A percentile compares a stretch with the other conserved stretches of the same genome.
Conservation (phyloP, 495 filamentous ascomycete species). For the Penicillium dipodomyicola region DNA sequence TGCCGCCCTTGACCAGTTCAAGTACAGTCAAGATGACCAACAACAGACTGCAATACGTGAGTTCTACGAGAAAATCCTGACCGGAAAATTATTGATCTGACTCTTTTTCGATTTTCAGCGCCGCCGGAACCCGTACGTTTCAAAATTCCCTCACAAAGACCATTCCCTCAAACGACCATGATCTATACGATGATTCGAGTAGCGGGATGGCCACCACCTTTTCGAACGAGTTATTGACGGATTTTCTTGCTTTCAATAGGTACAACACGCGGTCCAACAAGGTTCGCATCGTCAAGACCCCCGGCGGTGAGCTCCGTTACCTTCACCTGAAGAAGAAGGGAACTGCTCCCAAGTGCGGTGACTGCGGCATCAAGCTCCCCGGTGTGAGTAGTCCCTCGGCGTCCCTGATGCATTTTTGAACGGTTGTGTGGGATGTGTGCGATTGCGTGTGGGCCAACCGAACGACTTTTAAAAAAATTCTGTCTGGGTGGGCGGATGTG, state of each 20-base stretch:
- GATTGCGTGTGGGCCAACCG: slow-evolving; percentile 16
- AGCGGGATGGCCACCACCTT: slow-evolving; percentile 8
- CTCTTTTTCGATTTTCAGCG: slow-evolving; percentile 49
- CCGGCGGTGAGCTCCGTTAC: slow-evolving; percentile 88
- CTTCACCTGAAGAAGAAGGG: slow-evolving; percentile 99
- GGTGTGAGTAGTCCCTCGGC: slow-evolving; percentile 66
- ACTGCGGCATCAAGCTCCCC: slow-evolving; percentile 92
- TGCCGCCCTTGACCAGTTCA: slow-evolving; percentile 53
- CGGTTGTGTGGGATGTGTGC: slow-evolving; percentile 21
- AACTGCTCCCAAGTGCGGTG: slow-evolving; percentile 95
- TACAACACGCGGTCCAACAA: slow-evolving; percentile 98
- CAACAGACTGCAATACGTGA: slow-evolving; percentile 73
- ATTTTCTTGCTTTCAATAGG: slow-evolving; percentile 42
- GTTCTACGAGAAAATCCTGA: slow-evolving; percentile 27
- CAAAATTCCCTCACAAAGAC: slow-evolving; percentile 23
- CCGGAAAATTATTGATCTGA: slow-evolving; percentile 25
- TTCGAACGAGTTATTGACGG: slow-evolving; percentile 36
- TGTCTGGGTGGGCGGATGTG: slow-evolving; percentile 10
- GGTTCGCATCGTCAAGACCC: slow-evolving; percentile 93
- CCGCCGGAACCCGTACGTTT: slow-evolving; percentile 86
- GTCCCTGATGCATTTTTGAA: slow-evolving; percentile 20
- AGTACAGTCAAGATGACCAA: slow-evolving; percentile 61
- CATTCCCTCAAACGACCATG: slow-evolving; percentile 19
- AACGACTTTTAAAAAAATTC: slow-evolving; percentile 17
- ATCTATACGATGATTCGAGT: slow-evolving; percentile 17